Conservation (phyloP, 202 grass and related monocot genomes). For the Setaria viridis region DNA sequence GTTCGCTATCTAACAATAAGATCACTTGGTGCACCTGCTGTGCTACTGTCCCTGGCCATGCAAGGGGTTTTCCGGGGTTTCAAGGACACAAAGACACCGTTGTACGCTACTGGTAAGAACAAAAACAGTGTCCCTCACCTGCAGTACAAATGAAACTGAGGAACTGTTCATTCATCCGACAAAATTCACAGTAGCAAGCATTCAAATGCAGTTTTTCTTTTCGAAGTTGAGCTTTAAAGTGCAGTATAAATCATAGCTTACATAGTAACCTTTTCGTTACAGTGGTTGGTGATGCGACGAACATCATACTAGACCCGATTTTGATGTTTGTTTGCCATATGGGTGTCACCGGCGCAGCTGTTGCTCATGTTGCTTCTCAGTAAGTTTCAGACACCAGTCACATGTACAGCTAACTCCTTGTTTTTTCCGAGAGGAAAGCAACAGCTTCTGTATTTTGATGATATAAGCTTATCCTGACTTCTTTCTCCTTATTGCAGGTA, state of each 20-base stretch:
- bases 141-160: neutral
- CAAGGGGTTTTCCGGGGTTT: constrained; percentile 98
- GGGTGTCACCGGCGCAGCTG: constrained; percentile 90
- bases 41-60: constrained; percentile 94
- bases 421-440: neutral
- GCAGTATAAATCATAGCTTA: neutral
- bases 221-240: constrained; percentile 18
- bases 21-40: constrained; percentile 91
- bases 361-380: constrained; percentile 94
- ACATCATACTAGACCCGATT: constrained; percentile 93
- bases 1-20: constrained; percentile 90
- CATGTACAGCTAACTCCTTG: neutral
- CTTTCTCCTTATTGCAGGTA: constrained; percentile 61
- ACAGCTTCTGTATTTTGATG: constrained; percentile 24
- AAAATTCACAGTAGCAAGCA: neutral
- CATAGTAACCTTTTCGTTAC: constrained; percentile 13
- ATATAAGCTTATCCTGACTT: constrained; percentile 35
- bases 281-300: constrained; percentile 86
- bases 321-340: constrained; percentile 94
- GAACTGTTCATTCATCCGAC: neutral
- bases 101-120: constrained; percentile 86
- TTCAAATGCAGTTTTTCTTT: constrained; percentile 9
- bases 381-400: constrained; percentile 50
- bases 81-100: constrained; percentile 88
- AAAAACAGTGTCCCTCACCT: neutral